Evolutionary conservation across 106 monocot species (phyloP).

Genomic region (Dioscorea dumetorum): DNA sequence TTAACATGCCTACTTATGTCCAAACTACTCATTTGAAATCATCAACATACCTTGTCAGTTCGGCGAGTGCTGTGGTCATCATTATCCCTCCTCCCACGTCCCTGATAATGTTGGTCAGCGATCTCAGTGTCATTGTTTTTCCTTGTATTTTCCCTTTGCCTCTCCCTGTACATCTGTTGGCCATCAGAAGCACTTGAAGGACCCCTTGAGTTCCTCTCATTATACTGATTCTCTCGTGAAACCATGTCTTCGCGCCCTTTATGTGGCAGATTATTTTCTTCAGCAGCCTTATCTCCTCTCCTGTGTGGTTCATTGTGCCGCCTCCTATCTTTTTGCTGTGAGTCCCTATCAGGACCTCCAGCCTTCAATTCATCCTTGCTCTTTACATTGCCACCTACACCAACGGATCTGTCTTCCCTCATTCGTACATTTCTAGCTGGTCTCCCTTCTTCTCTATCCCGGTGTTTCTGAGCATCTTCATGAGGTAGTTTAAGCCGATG

Average conservation of each 20-base stretch:
- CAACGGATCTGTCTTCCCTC: constrained; percentile 34
- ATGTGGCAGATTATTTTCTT: constrained; percentile 25
- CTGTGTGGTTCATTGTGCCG: constrained; percentile 32
- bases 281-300: constrained; percentile 23
- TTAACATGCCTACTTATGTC: not conserved
- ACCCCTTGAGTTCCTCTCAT: constrained; percentile 34
- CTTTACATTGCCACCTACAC: constrained; percentile 36
- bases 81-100: constrained; percentile 42
- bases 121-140: constrained; percentile 38
- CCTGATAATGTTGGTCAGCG: constrained; percentile 12
- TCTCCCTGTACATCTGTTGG: constrained; percentile 32
- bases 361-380: constrained; percentile 40
- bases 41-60: constrained; percentile 46
- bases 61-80: constrained; percentile 28
- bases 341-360: constrained; percentile 31
- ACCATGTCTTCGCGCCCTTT: constrained; percentile 33
- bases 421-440: constrained; percentile 17
- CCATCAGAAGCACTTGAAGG: constrained; percentile 24
- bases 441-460: constrained; percentile 62
- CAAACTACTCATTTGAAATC: not conserved
- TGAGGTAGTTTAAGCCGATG: constrained; percentile 50
- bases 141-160: constrained; percentile 38
- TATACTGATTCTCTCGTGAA: constrained; percentile 29
- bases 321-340: constrained; percentile 32
- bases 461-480: constrained; percentile 31